phyloP scores from a whole-genome alignment of 768 basidiomycete genomes.

The Polyporus arcularius region DNA sequence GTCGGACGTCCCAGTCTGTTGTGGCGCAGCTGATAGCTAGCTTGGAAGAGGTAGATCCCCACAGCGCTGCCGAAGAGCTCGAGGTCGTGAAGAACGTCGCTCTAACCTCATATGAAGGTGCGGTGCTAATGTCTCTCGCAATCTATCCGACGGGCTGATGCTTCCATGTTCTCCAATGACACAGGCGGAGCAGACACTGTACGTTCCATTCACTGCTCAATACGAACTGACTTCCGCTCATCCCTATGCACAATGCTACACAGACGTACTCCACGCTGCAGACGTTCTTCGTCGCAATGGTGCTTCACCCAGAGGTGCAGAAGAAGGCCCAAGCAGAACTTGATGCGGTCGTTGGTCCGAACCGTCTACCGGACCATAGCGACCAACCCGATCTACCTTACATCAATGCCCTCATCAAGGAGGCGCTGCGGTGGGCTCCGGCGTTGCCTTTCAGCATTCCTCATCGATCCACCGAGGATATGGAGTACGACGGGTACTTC shows the following conservation, averaged over 20 bases:
- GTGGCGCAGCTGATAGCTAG: background rate
- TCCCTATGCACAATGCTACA: background rate
- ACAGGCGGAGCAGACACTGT: constrained; percentile 21
- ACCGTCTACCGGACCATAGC: constrained; percentile 14
- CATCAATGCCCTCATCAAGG: constrained; percentile 18
- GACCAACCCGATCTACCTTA: constrained; percentile 16
- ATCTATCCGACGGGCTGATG: too few relatives aligned
- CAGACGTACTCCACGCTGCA: constrained; percentile 11
- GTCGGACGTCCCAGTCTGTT: background rate
- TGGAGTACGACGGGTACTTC: constrained; percentile 40
- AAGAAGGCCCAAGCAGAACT: constrained; percentile 18
- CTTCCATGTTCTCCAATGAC: too few relatives aligned
- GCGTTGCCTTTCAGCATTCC: constrained; percentile 13
- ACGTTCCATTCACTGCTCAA: background rate
- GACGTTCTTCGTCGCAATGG: constrained; percentile 14
- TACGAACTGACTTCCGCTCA: background rate
- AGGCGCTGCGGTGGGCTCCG: constrained; percentile 13
- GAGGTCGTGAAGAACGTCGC: background rate
- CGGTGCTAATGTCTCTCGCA: too few relatives aligned
- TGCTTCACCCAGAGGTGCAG: constrained; percentile 16
- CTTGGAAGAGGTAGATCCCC: background rate
- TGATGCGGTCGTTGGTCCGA: constrained; percentile 13
- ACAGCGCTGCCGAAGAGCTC: background rate
- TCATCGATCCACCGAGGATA: constrained; percentile 39
- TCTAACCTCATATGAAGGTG: background rate